Evolutionary conservation across 345 rosid genomes (phyloP), one percentile per base, ranked within the genome.

Genomic region (Cardamine chenopodiifolia): DNA sequence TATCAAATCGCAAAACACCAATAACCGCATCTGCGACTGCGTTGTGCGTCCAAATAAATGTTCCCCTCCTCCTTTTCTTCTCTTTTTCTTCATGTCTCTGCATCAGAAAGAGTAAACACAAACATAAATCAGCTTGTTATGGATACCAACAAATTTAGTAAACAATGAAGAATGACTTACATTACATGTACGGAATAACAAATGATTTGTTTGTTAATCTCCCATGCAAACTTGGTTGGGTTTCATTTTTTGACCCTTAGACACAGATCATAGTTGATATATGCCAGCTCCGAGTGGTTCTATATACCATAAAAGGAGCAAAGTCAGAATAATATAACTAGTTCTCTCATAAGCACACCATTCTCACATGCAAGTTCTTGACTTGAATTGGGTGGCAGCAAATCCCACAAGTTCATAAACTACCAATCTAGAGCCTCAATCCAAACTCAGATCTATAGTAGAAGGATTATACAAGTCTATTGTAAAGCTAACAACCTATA

Each of bases 211-310:
- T 40, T 68, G 54, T 44, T 74, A 32, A 44, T 81, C 83, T 86
- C 37, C 75, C 22, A 45, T 77, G 80, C 39, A 83, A 75, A 64
- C 79, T 84, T 60, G 74, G 39, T 1, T 82, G 78, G 11, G 78
- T 81, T 52, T 86, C 89, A 32, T 87, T 93, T 83, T 87, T 90
- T 80, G 87, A 47, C 90, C 90, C 82, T 89, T 91, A 14, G 96
- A 88, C 66, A 91, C 82, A 90, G 84, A 81, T 92, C 97, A 42
- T 85, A 86, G 85, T 92, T 95, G 85, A 95, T 87, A 7, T 87
- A 86, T 64, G 90, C 97, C 29, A 95, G 93, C 88, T 90, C 87
- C 48, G 88, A 80, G 17, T 90, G 90, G 82, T 94, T 94, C 99
- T 94, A 73, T 71, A 63, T 28, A 67, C 58, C 72, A 62, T 60